Conservation (phyloP, 2,329 filamentous ascomycete genomes). For the Penicillium italicum region DNA sequence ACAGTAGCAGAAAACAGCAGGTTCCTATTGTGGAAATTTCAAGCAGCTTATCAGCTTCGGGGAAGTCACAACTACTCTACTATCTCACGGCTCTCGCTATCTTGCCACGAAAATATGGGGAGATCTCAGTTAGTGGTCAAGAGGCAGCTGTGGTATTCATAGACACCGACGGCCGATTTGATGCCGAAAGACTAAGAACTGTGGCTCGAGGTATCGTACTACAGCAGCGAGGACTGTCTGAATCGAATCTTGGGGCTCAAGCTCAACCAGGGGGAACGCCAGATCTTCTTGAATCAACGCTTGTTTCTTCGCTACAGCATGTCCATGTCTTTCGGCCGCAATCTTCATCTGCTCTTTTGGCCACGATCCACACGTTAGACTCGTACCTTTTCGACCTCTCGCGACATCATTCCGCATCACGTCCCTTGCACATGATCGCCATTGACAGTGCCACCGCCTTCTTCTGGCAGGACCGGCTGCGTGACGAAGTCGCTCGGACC, state of each 20-base stretch:
- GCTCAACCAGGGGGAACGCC: background rate
- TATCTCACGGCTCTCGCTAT: constrained; percentile 51
- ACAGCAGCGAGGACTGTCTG: constrained; percentile 10
- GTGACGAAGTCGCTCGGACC: constrained; percentile 42
- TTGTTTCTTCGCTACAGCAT: constrained; percentile 49
- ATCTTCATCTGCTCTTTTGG: constrained; percentile 49
- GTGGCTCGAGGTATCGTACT: constrained; percentile 30
- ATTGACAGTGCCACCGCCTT: constrained; percentile 56
- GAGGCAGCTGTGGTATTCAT: constrained; percentile 52
- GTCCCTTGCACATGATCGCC: constrained; percentile 50
- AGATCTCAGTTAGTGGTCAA: constrained; percentile 43
- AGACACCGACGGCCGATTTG: constrained; percentile 56
- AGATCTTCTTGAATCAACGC: constrained; percentile 21
- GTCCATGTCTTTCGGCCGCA: constrained; percentile 58
- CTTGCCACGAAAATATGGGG: constrained; percentile 42
- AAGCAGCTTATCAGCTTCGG: constrained; percentile 49
- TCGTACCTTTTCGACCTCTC: constrained; percentile 48
- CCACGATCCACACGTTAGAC: constrained; percentile 48
- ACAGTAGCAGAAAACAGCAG: constrained; percentile 7
- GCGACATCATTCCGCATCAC: constrained; percentile 46
- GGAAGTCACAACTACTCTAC: constrained; percentile 60
- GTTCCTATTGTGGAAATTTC: constrained; percentile 52
- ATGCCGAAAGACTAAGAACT: constrained; percentile 44
- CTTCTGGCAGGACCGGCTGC: constrained; percentile 51
- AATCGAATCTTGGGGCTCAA: constrained; percentile 1